Evolutionary conservation across 345 rosid species (phyloP).

Genomic region (Gossypium rotundifolium): DNA sequence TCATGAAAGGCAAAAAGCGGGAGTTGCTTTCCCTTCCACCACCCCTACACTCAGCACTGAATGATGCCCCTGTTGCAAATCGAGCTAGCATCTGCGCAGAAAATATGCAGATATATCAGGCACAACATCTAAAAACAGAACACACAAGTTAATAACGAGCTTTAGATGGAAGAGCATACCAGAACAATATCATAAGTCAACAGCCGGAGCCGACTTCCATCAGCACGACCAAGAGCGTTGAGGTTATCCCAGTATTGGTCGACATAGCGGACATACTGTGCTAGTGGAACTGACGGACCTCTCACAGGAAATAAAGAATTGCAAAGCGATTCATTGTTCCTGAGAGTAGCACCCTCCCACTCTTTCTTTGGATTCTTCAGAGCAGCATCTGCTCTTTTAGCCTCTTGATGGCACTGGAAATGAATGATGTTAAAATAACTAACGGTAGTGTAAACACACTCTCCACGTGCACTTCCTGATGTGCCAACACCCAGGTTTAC

Average conservation of each 20-base stretch:
- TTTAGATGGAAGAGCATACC: conserved; percentile 34
- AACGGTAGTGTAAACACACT: conserved; percentile 95
- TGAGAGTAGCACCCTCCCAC: conserved; percentile 97
- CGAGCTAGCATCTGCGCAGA: conserved; percentile 80
- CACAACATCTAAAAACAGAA: background rate
- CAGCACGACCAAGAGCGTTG: conserved; percentile 88
- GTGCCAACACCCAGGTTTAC: conserved; percentile 88
- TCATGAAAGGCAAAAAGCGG: conserved; percentile 65
- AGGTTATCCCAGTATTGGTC: conserved; percentile 98
- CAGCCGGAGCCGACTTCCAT: conserved; percentile 85
- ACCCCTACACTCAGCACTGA: conserved; percentile 76
- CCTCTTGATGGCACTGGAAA: conserved; percentile 99
- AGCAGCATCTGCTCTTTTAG: conserved; percentile 96
- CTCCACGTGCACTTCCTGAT: conserved; percentile 93
- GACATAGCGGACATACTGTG: conserved; percentile 75
- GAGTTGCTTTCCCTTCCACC: conserved; percentile 99
- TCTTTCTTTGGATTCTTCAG: conserved; percentile 96
- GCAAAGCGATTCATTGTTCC: conserved; percentile 96
- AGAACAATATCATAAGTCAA: conserved; percentile 92
- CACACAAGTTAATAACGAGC: background rate
- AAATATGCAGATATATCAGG: conserved; percentile 17
- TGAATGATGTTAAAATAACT: conserved; percentile 92
- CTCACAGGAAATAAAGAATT: conserved; percentile 90
- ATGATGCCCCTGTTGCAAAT: conserved; percentile 96
- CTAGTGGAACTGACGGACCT: conserved; percentile 75